Conservation (phyloP, 2,329 filamentous ascomycete species). For the Blastomyces emzantsi region DNA sequence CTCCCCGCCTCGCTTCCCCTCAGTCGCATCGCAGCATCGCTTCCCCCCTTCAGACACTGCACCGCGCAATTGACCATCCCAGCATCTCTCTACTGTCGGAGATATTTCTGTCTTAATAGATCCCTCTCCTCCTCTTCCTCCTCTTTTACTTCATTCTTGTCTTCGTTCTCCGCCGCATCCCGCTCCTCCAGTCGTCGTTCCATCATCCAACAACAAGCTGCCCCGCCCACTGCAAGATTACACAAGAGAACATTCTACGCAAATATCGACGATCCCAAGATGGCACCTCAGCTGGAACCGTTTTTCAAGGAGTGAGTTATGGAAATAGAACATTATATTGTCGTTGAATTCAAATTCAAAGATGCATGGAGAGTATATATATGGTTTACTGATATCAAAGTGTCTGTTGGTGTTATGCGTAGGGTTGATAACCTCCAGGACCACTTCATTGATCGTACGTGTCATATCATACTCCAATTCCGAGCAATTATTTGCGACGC, state of each 20-base stretch:
- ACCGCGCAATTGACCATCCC: neutral
- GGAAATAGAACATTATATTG: neutral
- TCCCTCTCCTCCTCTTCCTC: neutral
- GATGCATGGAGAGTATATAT: neutral
- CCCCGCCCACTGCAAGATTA: slow-evolving; percentile 3
- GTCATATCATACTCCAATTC: slow-evolving; percentile 15
- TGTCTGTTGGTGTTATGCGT: neutral
- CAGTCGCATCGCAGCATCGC: slow-evolving; percentile 13
- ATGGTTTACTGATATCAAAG: neutral
- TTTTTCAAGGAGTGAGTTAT: slow-evolving; percentile 69
- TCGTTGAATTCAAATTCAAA: neutral
- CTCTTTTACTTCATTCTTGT: neutral
- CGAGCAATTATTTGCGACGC: neutral
- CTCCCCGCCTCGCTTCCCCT: slow-evolving; percentile 18
- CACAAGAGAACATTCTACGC: slow-evolving; percentile 34
- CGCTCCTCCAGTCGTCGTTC: slow-evolving; percentile 1
- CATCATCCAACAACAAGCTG: neutral
- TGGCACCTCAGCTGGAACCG: slow-evolving; percentile 82
- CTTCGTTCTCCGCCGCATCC: neutral
- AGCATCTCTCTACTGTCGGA: neutral
- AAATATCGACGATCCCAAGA: slow-evolving; percentile 48
- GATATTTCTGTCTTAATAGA: slow-evolving; percentile 1
- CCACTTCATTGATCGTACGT: slow-evolving; percentile 70
- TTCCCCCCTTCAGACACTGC: neutral
- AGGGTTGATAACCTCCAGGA: slow-evolving; percentile 66